Percentiles rank a stretch among this genome's conserved stretches.
phyloP scores from a whole-genome alignment of 208 protist species.

The Lotmaria passim region DNA sequence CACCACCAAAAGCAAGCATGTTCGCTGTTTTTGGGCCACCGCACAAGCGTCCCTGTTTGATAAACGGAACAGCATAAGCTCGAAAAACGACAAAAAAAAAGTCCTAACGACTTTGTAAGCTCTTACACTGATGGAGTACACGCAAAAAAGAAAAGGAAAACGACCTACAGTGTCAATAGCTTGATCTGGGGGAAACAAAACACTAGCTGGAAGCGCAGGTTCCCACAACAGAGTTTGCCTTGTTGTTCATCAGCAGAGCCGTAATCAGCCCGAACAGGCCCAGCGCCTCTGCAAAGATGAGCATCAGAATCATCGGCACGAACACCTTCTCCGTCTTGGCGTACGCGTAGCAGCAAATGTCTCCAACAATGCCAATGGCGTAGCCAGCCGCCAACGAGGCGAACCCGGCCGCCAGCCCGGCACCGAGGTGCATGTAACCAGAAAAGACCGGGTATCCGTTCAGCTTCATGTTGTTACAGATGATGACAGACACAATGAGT shows the following conservation, averaged over 20 bases:
- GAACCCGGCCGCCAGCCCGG: conserved; percentile 96
- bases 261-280: conserved; percentile 99
- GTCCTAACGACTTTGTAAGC: too few relatives aligned
- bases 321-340: conserved; percentile 98
- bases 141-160: conserved; percentile 12
- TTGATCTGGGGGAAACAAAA: neutral
- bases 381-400: conserved; percentile 96
- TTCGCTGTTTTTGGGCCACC: too few relatives aligned
- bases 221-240: conserved; percentile 55
- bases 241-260: conserved; percentile 93
- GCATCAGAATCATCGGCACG: conserved; percentile 99
- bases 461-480: conserved; percentile 87
- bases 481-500: conserved; percentile 88
- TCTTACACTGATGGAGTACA: too few relatives aligned
- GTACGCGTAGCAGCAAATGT: conserved; percentile 94
- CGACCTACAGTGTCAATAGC: neutral
- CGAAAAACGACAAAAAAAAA: neutral
- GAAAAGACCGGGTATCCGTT: conserved; percentile 71
- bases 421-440: conserved; percentile 96
- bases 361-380: conserved; percentile 99
- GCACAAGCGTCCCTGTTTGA: too few relatives aligned
- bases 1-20: too few relatives aligned
- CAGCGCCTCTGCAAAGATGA: conserved; percentile 99
- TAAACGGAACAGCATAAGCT: too few relatives aligned
- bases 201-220: conserved; percentile 35